Evolutionary conservation across 768 basidiomycete species (phyloP).

Genomic region (Kwoniella shandongensis): DNA sequence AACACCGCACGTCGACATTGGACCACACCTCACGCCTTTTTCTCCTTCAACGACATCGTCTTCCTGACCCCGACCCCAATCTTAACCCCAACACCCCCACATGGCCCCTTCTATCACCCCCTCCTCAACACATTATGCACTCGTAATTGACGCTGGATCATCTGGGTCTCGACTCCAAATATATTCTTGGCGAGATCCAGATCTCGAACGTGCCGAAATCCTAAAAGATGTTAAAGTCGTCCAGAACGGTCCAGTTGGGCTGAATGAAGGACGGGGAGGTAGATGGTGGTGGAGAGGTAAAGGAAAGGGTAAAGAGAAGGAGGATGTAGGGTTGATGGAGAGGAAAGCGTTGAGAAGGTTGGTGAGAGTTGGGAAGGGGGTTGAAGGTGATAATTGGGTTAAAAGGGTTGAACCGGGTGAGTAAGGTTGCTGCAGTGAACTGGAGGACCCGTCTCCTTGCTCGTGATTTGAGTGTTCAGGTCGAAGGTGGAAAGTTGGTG

Average conservation of each 20-base stretch:
- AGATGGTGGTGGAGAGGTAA: slow-evolving; percentile 79
- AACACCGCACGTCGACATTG: no score
- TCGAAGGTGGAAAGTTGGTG: no score
- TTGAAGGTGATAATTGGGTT: slow-evolving; percentile 81
- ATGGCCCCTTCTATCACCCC: slow-evolving; percentile 48
- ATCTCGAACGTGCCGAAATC: slow-evolving; percentile 61
- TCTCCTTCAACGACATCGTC: no score
- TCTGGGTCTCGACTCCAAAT: slow-evolving; percentile 94
- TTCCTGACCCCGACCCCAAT: no score
- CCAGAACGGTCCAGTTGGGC: slow-evolving; percentile 51
- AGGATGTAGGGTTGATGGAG: slow-evolving; percentile 56
- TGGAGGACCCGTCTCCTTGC: no score
- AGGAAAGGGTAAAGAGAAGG: slow-evolving; percentile 56
- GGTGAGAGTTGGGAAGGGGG: slow-evolving; percentile 89
- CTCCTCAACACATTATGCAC: slow-evolving; percentile 50
- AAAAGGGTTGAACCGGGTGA: slow-evolving; percentile 89
- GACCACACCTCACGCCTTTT: no score
- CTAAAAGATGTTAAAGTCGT: slow-evolving; percentile 52
- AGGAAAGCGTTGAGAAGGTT: slow-evolving; percentile 55
- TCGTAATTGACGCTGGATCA: slow-evolving; percentile 98
- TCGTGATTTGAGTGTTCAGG: not conserved
- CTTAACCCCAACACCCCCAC: not conserved
- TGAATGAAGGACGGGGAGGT: slow-evolving; percentile 57
- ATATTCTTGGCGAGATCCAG: slow-evolving; percentile 92
- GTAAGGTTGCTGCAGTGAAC: slow-evolving; percentile 49